A percentile compares a stretch with the other conserved stretches of the same genome.
These are phyloP conservation scores for Wickerhamomyces bisporus DNA, from an alignment of 805 yeast species.

Conservation along the genomic window DNA sequence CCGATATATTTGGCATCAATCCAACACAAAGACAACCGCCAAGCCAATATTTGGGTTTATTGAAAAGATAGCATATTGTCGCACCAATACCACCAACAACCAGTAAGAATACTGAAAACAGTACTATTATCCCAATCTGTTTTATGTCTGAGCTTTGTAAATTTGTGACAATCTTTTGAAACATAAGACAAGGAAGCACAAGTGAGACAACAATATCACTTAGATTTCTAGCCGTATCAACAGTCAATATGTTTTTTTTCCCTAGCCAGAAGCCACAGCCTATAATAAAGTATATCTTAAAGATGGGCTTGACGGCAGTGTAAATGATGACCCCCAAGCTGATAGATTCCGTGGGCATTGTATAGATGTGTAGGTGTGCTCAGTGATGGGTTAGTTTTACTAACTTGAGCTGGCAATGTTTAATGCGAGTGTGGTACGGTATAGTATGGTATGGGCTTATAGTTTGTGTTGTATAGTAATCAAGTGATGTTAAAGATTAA, in stretches of 20 bases:
- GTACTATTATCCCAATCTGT: slow-evolving; percentile 58
- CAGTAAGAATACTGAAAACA: slow-evolving; percentile 47
- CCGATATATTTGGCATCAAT: slow-evolving; percentile 65
- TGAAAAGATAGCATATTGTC: slow-evolving; percentile 6
- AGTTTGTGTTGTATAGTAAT: no score
- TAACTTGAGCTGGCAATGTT: no score
- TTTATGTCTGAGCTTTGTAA: slow-evolving; percentile 61
- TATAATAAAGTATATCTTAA: slow-evolving; percentile 68
- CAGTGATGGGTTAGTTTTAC: no score
- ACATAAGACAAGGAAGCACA: slow-evolving; percentile 62
- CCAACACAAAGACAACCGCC: slow-evolving; percentile 71
- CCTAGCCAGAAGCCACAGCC: slow-evolving; percentile 63
- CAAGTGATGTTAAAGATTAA: no score
- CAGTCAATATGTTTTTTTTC: slow-evolving; percentile 50
- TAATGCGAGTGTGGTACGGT: no score
- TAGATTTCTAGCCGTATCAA: slow-evolving; percentile 56
- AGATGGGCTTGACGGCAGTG: slow-evolving; percentile 69
- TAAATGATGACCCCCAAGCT: slow-evolving; percentile 32
- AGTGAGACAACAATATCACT: slow-evolving; percentile 59
- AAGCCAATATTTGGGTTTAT: slow-evolving; percentile 56
- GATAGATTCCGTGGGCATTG: neutral
- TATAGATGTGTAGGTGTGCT: no score
- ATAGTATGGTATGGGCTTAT: no score
- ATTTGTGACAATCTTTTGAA: slow-evolving; percentile 56
- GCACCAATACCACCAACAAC: slow-evolving; percentile 46